These are phyloP conservation scores for Cymbopogon citratus DNA, from an alignment of 176 grass and related monocot species.

Conservation along the genomic window DNA sequence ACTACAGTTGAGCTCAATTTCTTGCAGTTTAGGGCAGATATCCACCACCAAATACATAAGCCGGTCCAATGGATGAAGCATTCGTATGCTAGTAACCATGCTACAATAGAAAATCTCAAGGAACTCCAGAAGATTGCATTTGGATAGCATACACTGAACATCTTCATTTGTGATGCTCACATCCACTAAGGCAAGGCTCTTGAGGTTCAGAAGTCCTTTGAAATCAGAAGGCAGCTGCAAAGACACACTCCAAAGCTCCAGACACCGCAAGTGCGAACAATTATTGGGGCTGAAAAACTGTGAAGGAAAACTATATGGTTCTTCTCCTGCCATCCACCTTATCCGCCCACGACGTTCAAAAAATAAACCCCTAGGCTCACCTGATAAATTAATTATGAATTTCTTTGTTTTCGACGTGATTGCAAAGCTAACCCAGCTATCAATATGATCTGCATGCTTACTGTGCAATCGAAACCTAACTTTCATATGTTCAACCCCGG, in stretches of 20 bases:
- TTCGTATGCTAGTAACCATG: background rate
- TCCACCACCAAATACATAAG: background rate
- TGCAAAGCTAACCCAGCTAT: background rate
- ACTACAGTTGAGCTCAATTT: background rate
- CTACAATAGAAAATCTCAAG: background rate
- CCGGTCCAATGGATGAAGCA: background rate
- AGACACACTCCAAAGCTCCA: background rate
- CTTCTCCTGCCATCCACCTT: background rate
- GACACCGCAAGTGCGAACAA: background rate
- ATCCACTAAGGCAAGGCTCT: background rate
- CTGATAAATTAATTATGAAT: background rate
- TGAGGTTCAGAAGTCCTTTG: background rate
- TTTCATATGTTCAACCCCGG: background rate
- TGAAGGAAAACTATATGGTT: background rate
- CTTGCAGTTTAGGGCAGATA: background rate
- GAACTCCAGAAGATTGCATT: background rate
- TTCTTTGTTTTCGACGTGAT: background rate
- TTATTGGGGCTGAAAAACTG: background rate
- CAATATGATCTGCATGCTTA: background rate
- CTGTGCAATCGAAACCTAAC: background rate
- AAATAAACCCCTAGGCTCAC: too few species aligned
- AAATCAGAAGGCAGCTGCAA: background rate
- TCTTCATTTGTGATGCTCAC: background rate
- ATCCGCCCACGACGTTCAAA: too few species aligned
- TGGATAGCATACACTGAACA: background rate